Base-by-base conservation (phyloP, 495 filamentous ascomycete species). In the Neurospora tetrasperma region DNA sequence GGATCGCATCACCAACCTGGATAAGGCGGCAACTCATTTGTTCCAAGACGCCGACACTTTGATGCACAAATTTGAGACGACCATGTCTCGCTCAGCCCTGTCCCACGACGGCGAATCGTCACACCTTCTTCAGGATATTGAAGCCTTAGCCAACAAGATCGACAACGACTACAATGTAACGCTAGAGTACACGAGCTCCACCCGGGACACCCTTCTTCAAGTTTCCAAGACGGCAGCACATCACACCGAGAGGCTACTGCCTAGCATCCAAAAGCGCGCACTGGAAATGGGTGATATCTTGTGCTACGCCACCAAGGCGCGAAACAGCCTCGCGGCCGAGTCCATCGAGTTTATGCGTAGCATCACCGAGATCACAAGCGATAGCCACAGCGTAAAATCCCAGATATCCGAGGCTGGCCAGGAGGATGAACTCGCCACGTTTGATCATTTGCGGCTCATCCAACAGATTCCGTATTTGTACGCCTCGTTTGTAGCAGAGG, bases 211-310 rank as follows among this genome's bases (percentile, higher is more conserved):
- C 54, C 88, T 95, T 46, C 86, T 89, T 9, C 93, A 94, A 76
- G 91, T 90, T 16, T 97, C 94, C 40, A 94, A 94, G 79, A 91
- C 93, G 76, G 96, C 96, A 5, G 87, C 93, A 14, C 88, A 89
- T 41, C 94, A 97, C 78, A 98, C 94, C 0, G 90, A 92, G 73
- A 92, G 94, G 72, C 89, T 95, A 68, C 83, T 99, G n/a, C 96
- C 96, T 5, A 93, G 88, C 40, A 85, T 98, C 5, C 78, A 84
- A 46, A 90, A 91, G 42, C 87, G 92, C 48, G 86, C 88, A 71
- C 72, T 83, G 9, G 96, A 98, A 76, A 90, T 98, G 84, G 89
- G 91, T 75, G 87, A 91, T 7, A 86, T 92, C 74, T 81, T 93
- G 72, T 88, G 87, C 71, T 87, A 90, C 76, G 89, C 89, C 18